Percentiles rank a stretch among this genome's conserved stretches.
Evolutionary conservation across 345 rosid species (phyloP).

Genomic region (Pistacia vera): DNA sequence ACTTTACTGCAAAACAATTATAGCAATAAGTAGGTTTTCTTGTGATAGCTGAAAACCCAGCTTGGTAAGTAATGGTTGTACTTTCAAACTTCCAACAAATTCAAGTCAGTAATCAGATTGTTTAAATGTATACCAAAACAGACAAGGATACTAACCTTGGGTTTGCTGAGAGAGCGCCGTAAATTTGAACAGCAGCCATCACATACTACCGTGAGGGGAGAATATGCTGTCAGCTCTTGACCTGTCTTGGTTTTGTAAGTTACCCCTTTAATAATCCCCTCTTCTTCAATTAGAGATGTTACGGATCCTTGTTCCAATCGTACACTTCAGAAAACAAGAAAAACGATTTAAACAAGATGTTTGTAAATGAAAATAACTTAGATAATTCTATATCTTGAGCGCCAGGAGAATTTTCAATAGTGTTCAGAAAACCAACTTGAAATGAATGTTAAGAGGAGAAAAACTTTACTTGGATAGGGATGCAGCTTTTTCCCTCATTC

Average conservation of each 20-base stretch:
- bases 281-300: constrained; percentile 9
- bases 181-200: constrained; percentile 7
- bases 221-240: not conserved
- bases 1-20: not conserved
- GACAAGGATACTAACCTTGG: not conserved
- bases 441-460: not conserved
- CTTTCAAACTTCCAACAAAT: too few relatives aligned
- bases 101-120: too few relatives aligned
- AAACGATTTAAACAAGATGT: too few relatives aligned
- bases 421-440: not conserved
- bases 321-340: not conserved
- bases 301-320: constrained; percentile 11
- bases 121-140: too few relatives aligned
- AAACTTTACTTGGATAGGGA: not conserved
- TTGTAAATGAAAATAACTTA: too few relatives aligned
- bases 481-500: not conserved
- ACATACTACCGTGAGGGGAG: constrained; percentile 7
- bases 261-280: constrained; percentile 8
- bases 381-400: too few relatives aligned
- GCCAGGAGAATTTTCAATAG: too few relatives aligned
- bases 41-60: too few relatives aligned
- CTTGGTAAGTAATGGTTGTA: too few relatives aligned
- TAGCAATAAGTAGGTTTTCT: too few relatives aligned
- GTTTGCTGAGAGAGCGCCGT: constrained; percentile 7
- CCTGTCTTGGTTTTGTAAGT: constrained; percentile 7